Conservation (phyloP, 1,284 basidiomycete genomes). For the Rhodofomes roseus region DNA sequence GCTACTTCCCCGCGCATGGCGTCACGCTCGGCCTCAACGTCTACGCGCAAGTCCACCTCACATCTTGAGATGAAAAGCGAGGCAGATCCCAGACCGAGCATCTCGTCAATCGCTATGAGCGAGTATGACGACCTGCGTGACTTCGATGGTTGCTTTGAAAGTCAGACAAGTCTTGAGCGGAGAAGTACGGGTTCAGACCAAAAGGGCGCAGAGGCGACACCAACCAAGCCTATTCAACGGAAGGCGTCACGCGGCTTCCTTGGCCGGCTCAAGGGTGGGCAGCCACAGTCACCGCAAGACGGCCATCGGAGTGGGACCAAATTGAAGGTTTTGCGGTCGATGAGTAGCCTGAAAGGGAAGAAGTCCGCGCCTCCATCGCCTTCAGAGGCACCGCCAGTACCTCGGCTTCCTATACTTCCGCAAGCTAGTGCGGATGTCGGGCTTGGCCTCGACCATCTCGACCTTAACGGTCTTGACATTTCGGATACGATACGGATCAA, state of each 20-base stretch:
- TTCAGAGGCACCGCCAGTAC: conserved; percentile 14
- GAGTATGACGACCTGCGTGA: conserved; percentile 83
- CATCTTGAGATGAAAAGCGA: conserved; percentile 26
- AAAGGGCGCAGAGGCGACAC: conserved; percentile 28
- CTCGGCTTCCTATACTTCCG: conserved; percentile 40
- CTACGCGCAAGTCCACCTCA: conserved; percentile 8
- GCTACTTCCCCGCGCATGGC: conserved; percentile 10
- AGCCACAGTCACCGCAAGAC: conserved; percentile 37
- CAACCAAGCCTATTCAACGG: conserved; percentile 35
- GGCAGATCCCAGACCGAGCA: conserved; percentile 27
- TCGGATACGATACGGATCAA: conserved; percentile 19
- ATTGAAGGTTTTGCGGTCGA: conserved; percentile 71
- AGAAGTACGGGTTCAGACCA: conserved; percentile 30
- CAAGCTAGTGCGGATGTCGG: conserved; percentile 51
- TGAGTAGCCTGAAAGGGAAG: conserved; percentile 72
- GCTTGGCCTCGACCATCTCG: conserved; percentile 56
- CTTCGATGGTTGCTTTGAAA: conserved; percentile 81
- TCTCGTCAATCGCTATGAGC: conserved; percentile 56
- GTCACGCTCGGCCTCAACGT: conserved; percentile 11
- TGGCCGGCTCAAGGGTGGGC: conserved; percentile 48
- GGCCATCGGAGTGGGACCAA: conserved; percentile 40
- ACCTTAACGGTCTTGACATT: conserved; percentile 58
- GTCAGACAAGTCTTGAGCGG: conserved; percentile 64
- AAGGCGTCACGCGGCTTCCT: conserved; percentile 68
- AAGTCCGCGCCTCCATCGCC: conserved; percentile 7